These are phyloP conservation scores for Sordariomycetes sp. DNA, from an alignment of 2,329 filamentous ascomycete species.

Conservation along the genomic window DNA sequence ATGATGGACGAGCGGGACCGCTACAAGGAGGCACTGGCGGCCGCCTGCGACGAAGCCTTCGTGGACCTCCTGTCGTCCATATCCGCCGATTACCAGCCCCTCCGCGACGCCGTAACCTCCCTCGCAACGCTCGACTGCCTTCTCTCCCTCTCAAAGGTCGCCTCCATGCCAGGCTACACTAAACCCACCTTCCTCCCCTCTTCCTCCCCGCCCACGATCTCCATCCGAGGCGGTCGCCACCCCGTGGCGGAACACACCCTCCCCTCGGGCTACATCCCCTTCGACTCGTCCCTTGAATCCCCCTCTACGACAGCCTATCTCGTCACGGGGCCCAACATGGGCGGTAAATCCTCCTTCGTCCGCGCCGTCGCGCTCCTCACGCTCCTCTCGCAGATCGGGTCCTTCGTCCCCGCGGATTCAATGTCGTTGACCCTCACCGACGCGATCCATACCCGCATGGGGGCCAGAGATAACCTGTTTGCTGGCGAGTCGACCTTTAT, in stretches of 20 bases:
- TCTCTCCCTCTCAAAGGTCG: slow-evolving; percentile 72
- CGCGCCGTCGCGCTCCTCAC: slow-evolving; percentile 81
- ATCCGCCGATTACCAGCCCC: slow-evolving; percentile 70
- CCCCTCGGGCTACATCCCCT: slow-evolving; percentile 79
- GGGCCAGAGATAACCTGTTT: slow-evolving; percentile 91
- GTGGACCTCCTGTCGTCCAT: slow-evolving; percentile 57
- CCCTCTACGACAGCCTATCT: slow-evolving; percentile 55
- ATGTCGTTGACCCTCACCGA: slow-evolving; percentile 73
- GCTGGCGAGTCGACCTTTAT: slow-evolving; percentile 94
- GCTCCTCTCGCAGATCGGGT: slow-evolving; percentile 90
- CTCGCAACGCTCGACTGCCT: slow-evolving; percentile 85
- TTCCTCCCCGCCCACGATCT: slow-evolving; percentile 51
- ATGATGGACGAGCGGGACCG: slow-evolving; percentile 83
- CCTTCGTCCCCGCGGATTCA: slow-evolving; percentile 72
- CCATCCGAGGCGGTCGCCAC: slow-evolving; percentile 66
- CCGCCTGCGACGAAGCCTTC: slow-evolving; percentile 82
- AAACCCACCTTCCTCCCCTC: slow-evolving; percentile 57
- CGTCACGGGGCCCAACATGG: slow-evolving; percentile 97
- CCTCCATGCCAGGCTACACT: slow-evolving; percentile 74
- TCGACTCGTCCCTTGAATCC: slow-evolving; percentile 57
- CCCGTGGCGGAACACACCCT: slow-evolving; percentile 92
- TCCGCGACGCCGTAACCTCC: slow-evolving; percentile 77
- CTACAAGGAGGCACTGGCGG: slow-evolving; percentile 83
- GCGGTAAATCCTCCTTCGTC: slow-evolving; percentile 95
- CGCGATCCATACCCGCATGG: slow-evolving; percentile 90